phyloP scores from a whole-genome alignment of 75 land plant species.

The Selaginella tamariscina region DNA sequence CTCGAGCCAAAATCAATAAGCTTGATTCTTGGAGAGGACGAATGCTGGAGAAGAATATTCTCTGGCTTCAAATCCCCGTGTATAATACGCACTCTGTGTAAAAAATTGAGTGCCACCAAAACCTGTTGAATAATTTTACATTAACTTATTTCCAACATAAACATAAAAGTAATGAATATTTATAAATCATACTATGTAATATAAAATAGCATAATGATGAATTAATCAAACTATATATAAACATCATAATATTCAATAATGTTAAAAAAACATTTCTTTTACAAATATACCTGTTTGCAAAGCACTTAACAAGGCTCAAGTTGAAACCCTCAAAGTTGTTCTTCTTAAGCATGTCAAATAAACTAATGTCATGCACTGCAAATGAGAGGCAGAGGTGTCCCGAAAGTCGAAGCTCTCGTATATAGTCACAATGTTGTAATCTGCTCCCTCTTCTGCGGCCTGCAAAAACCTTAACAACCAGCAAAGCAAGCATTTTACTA shows the following conservation, averaged over 20 bases:
- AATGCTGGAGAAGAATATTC: conserved; percentile 30
- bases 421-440: conserved; percentile 28
- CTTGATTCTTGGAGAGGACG: conserved; percentile 27
- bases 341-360: conserved; percentile 31
- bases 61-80: conserved; percentile 39
- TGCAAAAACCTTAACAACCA: conserved; percentile 19
- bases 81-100: conserved; percentile 20
- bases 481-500: not conserved
- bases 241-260: too few relatives aligned
- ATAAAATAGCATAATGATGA: too few relatives aligned
- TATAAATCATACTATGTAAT: too few relatives aligned
- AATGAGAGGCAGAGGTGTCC: conserved; percentile 30
- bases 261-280: too few relatives aligned
- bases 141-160: too few relatives aligned
- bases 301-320: conserved; percentile 26
- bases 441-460: conserved; percentile 25
- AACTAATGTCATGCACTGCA: conserved; percentile 31
- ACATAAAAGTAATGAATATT: too few relatives aligned
- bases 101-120: conserved; percentile 21
- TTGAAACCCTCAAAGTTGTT: conserved; percentile 33
- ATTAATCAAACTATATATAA: too few relatives aligned
- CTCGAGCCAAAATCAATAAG: conserved; percentile 35
- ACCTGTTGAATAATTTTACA: too few relatives aligned
- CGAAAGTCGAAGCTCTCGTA: conserved; percentile 32
- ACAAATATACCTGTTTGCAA: too few relatives aligned